Evolutionary conservation across 768 basidiomycete species (phyloP), one percentile per base, ranked within the genome.

Genomic region (Tricholomella constricta): DNA sequence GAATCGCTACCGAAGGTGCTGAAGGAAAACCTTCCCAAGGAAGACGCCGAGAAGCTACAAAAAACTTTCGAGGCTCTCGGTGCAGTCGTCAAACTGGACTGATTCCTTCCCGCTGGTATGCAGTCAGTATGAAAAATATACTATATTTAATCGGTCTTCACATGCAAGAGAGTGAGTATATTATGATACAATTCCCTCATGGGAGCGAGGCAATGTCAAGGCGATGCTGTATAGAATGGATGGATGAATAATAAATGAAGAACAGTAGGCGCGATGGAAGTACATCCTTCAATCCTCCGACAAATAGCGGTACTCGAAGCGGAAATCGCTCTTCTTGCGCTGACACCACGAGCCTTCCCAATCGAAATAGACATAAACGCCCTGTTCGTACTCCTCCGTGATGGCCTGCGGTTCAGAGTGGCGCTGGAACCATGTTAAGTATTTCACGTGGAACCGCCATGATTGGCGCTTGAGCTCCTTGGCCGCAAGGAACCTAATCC

Each of bases 281-380:
- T 9, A 8, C 26, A n/a, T 38, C n/a, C 32, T 62, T 79, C 70
- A 93, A 68, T 96, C 93, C 69, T 96, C 93, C 2, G 91, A 94
- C 49, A 96, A 77, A 76, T 95, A 95, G 56, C 94, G 91, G 70
- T 96, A 96, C 72, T 95, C 90, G 64, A 93, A 98, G 22, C 94
- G 86, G 81, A 98, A 99, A 70, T 98, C 95, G 66, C 89, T 87
- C 80, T 99, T 99, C 78, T 94, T 93, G 67, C 96, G 82, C 69
- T 96, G 94, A 69, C 94, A 97, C 97, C 96, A 99, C 58, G 91
- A 92, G 45, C 93, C 93, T 70, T 98, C 95, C 95, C 95, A 98
- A 72, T 98, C 96, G 70, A 98, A 98, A 79, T 99, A 99, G 29
- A 97, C 91, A 71, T 99, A 99, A 12, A 97, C 94, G 12, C 97